Evolutionary conservation across 305 asterid species (phyloP).

Genomic region (Fraxinus ornus): DNA sequence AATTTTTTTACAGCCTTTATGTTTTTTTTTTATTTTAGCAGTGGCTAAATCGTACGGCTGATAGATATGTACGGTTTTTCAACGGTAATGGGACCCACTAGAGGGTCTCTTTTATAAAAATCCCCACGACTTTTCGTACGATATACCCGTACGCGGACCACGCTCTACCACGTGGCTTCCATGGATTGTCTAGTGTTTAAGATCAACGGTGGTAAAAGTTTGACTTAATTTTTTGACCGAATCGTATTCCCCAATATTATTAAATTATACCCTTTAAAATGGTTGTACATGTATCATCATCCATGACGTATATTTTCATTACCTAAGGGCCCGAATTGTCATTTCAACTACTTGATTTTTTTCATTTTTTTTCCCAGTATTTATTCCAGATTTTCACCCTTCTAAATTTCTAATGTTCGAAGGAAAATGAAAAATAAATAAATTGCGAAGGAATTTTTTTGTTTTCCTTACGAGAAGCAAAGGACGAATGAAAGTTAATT

Average conservation of each 20-base stretch:
- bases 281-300: conserved; percentile 8
- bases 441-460: too few relatives aligned
- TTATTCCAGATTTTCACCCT: background rate
- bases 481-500: background rate
- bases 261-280: too few relatives aligned
- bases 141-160: conserved; percentile 29
- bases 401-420: background rate
- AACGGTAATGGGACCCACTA: background rate
- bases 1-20: background rate
- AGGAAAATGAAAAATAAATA: too few relatives aligned
- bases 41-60: conserved; percentile 19
- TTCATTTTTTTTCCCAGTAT: background rate
- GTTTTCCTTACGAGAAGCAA: background rate
- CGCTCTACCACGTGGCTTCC: conserved; percentile 16
- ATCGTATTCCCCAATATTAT: background rate
- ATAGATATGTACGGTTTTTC: conserved; percentile 27
- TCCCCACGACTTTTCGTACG: conserved; percentile 25
- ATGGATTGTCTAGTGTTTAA: background rate
- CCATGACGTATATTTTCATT: conserved; percentile 22
- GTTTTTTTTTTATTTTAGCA: background rate
- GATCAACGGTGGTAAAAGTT: background rate
- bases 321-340: background rate
- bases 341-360: background rate
- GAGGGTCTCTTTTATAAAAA: background rate
- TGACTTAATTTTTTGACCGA: background rate